Percentiles rank a stretch among this genome's conserved stretches.
Conservation (phyloP, 192 early-diverging fungal genomes). For the Backusella liffmaniae region DNA sequence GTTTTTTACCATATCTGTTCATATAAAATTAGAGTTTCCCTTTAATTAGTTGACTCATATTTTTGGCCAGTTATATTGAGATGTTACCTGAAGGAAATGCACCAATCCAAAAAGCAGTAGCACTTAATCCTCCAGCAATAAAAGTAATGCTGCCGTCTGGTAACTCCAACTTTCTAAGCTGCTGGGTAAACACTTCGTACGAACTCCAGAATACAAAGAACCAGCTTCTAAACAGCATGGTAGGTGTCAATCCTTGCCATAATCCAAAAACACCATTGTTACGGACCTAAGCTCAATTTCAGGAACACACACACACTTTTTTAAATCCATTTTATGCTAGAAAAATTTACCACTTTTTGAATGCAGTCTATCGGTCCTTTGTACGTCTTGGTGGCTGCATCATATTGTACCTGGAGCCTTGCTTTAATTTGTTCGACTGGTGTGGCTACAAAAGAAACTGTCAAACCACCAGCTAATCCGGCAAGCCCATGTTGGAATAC, state of each 20-base stretch:
- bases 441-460: slow-evolving; percentile 79
- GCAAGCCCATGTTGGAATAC: slow-evolving; percentile 73
- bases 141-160: slow-evolving; percentile 67
- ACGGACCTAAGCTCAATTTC: slow-evolving; percentile 39
- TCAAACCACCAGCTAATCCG: slow-evolving; percentile 70
- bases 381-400: slow-evolving; percentile 67
- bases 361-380: slow-evolving; percentile 86
- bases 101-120: slow-evolving; percentile 86
- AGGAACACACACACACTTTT: not conserved
- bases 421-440: slow-evolving; percentile 78
- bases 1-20: slow-evolving; percentile 86
- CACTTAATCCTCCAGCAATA: slow-evolving; percentile 80
- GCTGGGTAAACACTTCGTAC: slow-evolving; percentile 61
- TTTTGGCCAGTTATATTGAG: not conserved
- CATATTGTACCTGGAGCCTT: slow-evolving; percentile 74
- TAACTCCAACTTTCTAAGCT: slow-evolving; percentile 46
- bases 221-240: slow-evolving; percentile 79
- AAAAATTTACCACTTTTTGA: slow-evolving; percentile 55
- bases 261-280: slow-evolving; percentile 80
- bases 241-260: slow-evolving; percentile 82
- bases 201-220: slow-evolving; percentile 81
- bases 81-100: slow-evolving; percentile 37
- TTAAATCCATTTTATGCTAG: not conserved
- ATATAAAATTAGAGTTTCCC: not conserved
- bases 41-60: slow-evolving; percentile 4